Base-by-base conservation (phyloP, 106 monocot species). In the Platanthera guangdongensis region DNA sequence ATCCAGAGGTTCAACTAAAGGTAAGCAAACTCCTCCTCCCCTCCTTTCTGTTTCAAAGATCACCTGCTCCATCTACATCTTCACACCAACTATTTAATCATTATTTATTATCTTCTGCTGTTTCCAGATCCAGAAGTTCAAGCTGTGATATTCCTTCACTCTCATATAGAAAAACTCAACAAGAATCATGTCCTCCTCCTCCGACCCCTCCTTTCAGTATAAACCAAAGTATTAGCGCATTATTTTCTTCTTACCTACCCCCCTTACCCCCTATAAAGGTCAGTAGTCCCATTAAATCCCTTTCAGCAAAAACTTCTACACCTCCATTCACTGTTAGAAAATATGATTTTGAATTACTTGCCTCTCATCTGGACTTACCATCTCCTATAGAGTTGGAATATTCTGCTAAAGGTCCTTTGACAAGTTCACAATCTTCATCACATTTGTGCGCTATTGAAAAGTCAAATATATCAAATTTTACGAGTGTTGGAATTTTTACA, bases 191-290 rank as follows among this genome's bases (percentile, higher is more conserved):
- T 32, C 70, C 47, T 57, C 55, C 55, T 57, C 68, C 81, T 52
- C 70, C 83, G 22, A 80, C 75, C 10, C 80, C 82, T 0, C 82
- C 75, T 32, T 55, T 71, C 2, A 70, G 47, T 46, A 70, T n/a
- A 70, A 47, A 16, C 5, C 47, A 70, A 70, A 70, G 46, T 70
- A 47, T 47, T 70, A 70, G 70, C 47, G 70, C 46, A 70, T 70
- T 70, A 47, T 47, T 70, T 47, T 46, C 70, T 47, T 46, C 70
- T 48, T 70, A 70, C 70, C 11, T 70, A 70, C 70, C 70, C 7
- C 70, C 70, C 47, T 70, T 70, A 70, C 47, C 70, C 47, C 70
- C 70, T 47, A 70, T 70, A 47, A 70, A 47, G 46, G 47, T 70
- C 28, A 9, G 47, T 10, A 48, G 25, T 48, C 70, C 47, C 16